These are phyloP conservation scores for Blastobotrys chiropterorum DNA, from an alignment of 805 yeast species.

Conservation along the genomic window DNA sequence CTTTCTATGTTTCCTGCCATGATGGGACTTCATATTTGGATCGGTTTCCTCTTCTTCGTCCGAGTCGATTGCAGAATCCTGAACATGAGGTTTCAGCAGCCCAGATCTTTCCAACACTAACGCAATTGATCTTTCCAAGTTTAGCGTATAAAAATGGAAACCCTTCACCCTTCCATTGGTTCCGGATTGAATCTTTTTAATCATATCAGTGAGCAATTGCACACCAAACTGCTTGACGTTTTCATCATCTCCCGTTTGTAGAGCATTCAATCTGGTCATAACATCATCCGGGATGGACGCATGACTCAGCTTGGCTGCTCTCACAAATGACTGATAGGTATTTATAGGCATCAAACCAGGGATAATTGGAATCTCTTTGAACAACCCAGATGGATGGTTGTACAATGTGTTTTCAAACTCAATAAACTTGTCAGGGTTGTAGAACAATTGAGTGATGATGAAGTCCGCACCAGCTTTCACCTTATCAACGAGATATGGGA, in stretches of 20 bases:
- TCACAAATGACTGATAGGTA: constrained; percentile 70
- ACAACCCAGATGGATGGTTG: constrained; percentile 31
- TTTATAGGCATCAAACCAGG: constrained; percentile 94
- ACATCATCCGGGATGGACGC: constrained; percentile 68
- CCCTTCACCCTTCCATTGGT: constrained; percentile 63
- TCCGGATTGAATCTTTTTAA: constrained; percentile 32
- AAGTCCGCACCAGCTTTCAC: constrained; percentile 93
- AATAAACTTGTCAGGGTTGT: constrained; percentile 74
- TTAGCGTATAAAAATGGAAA: constrained; percentile 87
- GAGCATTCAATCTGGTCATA: constrained; percentile 47
- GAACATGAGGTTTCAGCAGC: constrained; percentile 33
- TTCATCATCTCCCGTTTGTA: constrained; percentile 65
- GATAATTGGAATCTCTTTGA: constrained; percentile 49
- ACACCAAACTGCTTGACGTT: constrained; percentile 78
- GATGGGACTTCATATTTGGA: background rate
- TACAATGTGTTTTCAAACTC: constrained; percentile 46
- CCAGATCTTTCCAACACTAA: constrained; percentile 64
- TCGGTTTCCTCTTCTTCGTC: constrained; percentile 29
- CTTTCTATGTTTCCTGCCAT: background rate
- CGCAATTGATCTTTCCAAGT: constrained; percentile 88
- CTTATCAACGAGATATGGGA: constrained; percentile 77
- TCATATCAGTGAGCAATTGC: constrained; percentile 57
- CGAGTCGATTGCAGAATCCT: constrained; percentile 26
- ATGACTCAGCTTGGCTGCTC: constrained; percentile 86
- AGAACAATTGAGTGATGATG: constrained; percentile 84